A percentile compares a stretch with the other conserved stretches of the same genome.
These are phyloP conservation scores for Globisporangium lucens DNA, from an alignment of 352 stramenopile species.

Conservation along the genomic window DNA sequence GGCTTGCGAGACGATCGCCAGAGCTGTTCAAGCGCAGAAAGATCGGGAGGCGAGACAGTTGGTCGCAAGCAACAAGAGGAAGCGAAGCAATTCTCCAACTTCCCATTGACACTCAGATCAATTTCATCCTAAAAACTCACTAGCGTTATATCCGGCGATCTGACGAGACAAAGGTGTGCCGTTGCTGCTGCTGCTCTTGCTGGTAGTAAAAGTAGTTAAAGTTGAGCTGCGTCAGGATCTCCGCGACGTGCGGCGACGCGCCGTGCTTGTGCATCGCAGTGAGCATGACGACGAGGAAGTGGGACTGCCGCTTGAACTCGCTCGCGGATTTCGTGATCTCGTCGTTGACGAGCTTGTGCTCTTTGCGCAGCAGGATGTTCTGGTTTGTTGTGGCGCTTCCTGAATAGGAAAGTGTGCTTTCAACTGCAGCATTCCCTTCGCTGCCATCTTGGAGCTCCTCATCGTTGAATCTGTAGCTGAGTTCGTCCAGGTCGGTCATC, in stretches of 20 bases:
- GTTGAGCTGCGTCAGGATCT: conserved; percentile 70
- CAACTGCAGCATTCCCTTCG: background rate
- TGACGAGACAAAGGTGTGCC: background rate
- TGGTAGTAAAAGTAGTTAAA: conserved; percentile 74
- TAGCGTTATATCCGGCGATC: background rate
- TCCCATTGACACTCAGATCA: background rate
- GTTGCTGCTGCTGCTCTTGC: conserved; percentile 20
- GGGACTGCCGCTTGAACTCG: conserved; percentile 63
- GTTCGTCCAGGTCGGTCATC: background rate
- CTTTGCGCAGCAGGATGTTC: conserved; percentile 7
- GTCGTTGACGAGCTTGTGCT: conserved; percentile 22
- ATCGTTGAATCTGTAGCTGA: background rate
- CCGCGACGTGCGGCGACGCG: conserved; percentile 59
- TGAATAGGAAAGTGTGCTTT: background rate
- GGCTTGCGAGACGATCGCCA: conserved; percentile 12
- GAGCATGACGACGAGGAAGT: conserved; percentile 71
- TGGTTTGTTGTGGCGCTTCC: background rate
- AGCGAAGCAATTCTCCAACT: background rate
- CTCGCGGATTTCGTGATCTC: conserved; percentile 38
- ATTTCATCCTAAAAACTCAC: background rate
- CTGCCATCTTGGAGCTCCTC: background rate
- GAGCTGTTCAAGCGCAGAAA: conserved; percentile 4
- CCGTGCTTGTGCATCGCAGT: conserved; percentile 71
- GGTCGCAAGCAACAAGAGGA: background rate
- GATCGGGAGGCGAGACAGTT: background rate